These are phyloP conservation scores for Aspergillus steynii DNA, from an alignment of 495 filamentous ascomycete genomes.

Conservation along the genomic window DNA sequence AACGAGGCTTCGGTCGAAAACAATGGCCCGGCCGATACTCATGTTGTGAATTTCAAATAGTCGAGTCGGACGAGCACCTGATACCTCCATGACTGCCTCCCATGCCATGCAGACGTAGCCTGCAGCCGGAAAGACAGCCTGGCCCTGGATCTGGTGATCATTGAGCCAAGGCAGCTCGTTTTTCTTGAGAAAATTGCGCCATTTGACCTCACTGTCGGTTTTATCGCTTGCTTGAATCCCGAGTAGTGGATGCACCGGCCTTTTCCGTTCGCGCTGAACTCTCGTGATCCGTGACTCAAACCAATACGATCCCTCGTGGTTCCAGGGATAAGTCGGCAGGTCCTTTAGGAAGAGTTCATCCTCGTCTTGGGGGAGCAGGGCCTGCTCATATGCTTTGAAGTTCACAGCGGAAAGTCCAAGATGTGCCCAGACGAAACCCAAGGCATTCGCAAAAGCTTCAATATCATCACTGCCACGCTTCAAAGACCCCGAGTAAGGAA, in stretches of 20 bases:
- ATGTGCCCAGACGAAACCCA: slow-evolving; percentile 42
- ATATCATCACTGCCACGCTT: neutral
- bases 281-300: neutral
- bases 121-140: slow-evolving; percentile 18
- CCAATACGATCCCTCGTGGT: slow-evolving; percentile 6
- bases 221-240: slow-evolving; percentile 3
- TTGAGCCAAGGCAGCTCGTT: slow-evolving; percentile 18
- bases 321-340: slow-evolving; percentile 10
- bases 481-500: neutral
- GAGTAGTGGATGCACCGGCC: slow-evolving; percentile 7
- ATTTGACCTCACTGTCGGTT: slow-evolving; percentile 9
- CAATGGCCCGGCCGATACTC: slow-evolving; percentile 5
- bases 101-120: slow-evolving; percentile 20
- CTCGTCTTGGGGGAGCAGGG: neutral
- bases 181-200: slow-evolving; percentile 18
- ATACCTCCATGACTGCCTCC: slow-evolving; percentile 20
- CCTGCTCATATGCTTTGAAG: neutral
- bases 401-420: slow-evolving; percentile 26
- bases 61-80: neutral
- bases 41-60: slow-evolving; percentile 11
- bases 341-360: neutral
- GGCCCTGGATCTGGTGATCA: slow-evolving; percentile 17
- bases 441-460: neutral
- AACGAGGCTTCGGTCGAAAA: neutral
- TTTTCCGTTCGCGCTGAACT: neutral